Percentiles rank a stretch among this genome's conserved stretches.
phyloP scores from a whole-genome alignment of 495 filamentous ascomycete species.

The Pyronema omphalodes region DNA sequence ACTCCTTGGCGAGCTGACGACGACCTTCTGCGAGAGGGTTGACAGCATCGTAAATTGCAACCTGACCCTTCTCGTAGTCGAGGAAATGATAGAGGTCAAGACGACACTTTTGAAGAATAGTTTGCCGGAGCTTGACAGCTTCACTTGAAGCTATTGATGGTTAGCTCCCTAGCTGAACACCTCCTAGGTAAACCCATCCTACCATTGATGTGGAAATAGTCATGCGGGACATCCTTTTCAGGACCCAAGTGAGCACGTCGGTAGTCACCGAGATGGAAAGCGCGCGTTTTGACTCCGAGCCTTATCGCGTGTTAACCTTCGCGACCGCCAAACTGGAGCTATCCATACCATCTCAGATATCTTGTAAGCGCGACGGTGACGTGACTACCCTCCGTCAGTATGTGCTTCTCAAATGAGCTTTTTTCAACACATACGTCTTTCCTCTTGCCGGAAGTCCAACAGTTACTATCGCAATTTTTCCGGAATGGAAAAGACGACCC shows the following conservation, averaged over 20 bases:
- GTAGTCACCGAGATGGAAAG: slow-evolving; percentile 96
- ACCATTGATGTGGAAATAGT: slow-evolving; percentile 95
- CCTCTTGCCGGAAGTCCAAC: slow-evolving; percentile 90
- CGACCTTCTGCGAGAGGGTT: slow-evolving; percentile 76
- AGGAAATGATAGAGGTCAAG: slow-evolving; percentile 95
- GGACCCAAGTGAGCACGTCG: slow-evolving; percentile 74
- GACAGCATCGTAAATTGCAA: slow-evolving; percentile 98
- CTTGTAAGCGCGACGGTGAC: slow-evolving; percentile 87
- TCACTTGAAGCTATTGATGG: slow-evolving; percentile 45
- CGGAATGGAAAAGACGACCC: slow-evolving; percentile 89
- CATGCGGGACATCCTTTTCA: slow-evolving; percentile 75
- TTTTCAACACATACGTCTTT: slow-evolving; percentile 59
- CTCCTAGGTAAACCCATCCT: slow-evolving; percentile 17
- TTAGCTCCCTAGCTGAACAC: slow-evolving; percentile 16
- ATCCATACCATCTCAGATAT: slow-evolving; percentile 69
- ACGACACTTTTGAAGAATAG: slow-evolving; percentile 91
- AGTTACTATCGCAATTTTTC: slow-evolving; percentile 89
- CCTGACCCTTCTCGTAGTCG: slow-evolving; percentile 91
- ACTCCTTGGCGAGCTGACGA: slow-evolving; percentile 77
- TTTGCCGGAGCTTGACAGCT: slow-evolving; percentile 77
- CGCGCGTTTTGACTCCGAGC: slow-evolving; percentile 94
- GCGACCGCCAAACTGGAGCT: slow-evolving; percentile 6
- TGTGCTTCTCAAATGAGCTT: not conserved
- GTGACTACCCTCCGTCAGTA: slow-evolving; percentile 38
- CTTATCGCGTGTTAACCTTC: slow-evolving; percentile 27